phyloP scores from a whole-genome alignment of 208 protist genomes.

The Phytomonas serpens region DNA sequence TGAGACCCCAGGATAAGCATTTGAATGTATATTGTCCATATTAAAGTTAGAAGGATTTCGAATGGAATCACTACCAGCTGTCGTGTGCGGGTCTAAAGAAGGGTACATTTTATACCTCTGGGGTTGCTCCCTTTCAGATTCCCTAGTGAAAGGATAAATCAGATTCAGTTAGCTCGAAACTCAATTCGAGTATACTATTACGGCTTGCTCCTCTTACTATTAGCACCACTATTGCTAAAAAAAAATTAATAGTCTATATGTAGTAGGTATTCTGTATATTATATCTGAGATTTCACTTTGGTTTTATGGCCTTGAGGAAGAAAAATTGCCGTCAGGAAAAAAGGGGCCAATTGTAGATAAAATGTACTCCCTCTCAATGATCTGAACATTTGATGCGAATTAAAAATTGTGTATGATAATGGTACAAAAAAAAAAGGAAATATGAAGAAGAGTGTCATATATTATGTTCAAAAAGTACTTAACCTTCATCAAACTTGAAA shows the following conservation, averaged over 20 bases:
- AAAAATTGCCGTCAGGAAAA: conserved; percentile 6
- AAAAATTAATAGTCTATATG: neutral
- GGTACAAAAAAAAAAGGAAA: neutral
- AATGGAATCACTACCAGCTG: neutral
- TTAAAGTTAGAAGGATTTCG: neutral
- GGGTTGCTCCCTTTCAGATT: neutral
- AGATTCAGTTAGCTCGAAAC: neutral
- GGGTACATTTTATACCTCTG: neutral
- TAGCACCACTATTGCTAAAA: neutral
- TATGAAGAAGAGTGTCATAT: neutral
- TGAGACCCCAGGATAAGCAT: neutral
- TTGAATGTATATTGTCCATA: neutral
- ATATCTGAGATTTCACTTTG: neutral
- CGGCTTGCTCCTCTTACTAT: neutral
- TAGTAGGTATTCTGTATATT: neutral
- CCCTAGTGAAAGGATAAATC: neutral
- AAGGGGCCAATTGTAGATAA: conserved; percentile 5
- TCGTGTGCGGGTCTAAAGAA: neutral
- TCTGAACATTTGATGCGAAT: neutral
- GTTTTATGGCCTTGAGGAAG: neutral
- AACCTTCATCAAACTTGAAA: neutral
- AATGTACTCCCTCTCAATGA: neutral
- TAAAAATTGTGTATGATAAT: neutral
- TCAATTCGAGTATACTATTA: neutral
- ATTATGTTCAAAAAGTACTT: neutral